Evolutionary conservation across 2,329 filamentous ascomycete species (phyloP), one percentile per base, ranked within the genome.

Genomic region (Sarocladium brachiariae): DNA sequence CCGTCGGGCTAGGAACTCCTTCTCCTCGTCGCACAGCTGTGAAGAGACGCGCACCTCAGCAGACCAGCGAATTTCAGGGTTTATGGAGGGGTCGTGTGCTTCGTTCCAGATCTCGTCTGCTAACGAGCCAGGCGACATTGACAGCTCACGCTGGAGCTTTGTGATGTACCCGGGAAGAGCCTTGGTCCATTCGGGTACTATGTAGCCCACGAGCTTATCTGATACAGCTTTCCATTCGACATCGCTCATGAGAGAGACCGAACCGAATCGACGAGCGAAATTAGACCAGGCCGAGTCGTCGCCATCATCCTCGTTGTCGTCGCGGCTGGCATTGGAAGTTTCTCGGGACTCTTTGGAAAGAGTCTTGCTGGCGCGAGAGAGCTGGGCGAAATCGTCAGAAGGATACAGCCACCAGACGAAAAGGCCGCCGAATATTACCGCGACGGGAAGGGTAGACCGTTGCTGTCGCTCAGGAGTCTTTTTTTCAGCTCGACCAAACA

Each of bases 51-150:
- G 81, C 2, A 99, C 93, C 18, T 72, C 75, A 16, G 92, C 91
- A 35, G 89, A 81, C 70, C 86, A 89, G 27, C 81, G 72, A 52
- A 97, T 95, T 64, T 99, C 93, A 0, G 92, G 92, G 58, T 97
- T 89, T 55, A 87, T 74, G 45, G 81, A 74, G 0, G 90, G 82
- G 62, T 97, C 88, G 52, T 90, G 87, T 1, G 93, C 89, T 60
- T 97, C 92, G 56, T 77, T 75, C 93, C 93, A 97, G 52, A 99
- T 93, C 58, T 96, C 88, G 61, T 95, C 86, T 11, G 92, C 89
- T 37, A 99, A 72, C 1, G 90, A 95, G 1, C 90, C 92, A 0
- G 89, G 87, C 0, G 86, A 81, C 81, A 93, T 86, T 30, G 89
- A 93, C 14, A 96, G 74, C 68, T 97, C 92, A 19, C 81, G 80